Percentiles rank a stretch among this genome's conserved stretches.
phyloP scores from a whole-genome alignment of 2,329 filamentous ascomycete genomes.

The Didymellaceae sp. region DNA sequence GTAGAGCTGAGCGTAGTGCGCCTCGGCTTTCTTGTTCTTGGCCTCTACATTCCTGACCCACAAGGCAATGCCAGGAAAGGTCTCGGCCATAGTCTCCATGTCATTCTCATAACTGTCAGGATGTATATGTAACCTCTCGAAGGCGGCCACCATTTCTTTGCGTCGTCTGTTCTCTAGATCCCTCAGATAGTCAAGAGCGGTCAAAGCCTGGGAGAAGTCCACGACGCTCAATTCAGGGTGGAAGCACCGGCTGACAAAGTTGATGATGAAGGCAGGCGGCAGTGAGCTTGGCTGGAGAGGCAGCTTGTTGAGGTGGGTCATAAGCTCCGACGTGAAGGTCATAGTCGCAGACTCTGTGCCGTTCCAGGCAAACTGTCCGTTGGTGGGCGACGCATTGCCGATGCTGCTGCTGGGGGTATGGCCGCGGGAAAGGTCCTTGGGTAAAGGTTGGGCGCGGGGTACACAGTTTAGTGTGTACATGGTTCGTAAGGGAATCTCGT shows the following conservation, averaged over 20 bases:
- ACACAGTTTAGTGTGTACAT: constrained; percentile 72
- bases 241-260: constrained; percentile 67
- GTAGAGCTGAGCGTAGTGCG: constrained; percentile 65
- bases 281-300: constrained; percentile 67
- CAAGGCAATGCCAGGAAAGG: constrained; percentile 60
- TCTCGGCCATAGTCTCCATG: constrained; percentile 56
- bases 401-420: constrained; percentile 45
- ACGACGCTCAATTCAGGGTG: constrained; percentile 62
- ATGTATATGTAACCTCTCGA: constrained; percentile 61
- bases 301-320: constrained; percentile 64
- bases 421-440: constrained; percentile 36
- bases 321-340: constrained; percentile 58
- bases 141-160: constrained; percentile 63
- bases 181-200: constrained; percentile 70
- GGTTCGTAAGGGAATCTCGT: constrained; percentile 70
- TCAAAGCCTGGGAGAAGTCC: constrained; percentile 70
- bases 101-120: constrained; percentile 55
- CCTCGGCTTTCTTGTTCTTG: constrained; percentile 47
- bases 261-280: constrained; percentile 67
- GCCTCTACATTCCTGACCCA: constrained; percentile 62
- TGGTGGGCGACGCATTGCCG: constrained; percentile 47
- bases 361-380: constrained; percentile 40
- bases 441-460: constrained; percentile 54
- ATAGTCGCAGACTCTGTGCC: constrained; percentile 49
- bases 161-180: constrained; percentile 67